Evolutionary conservation across 148 eudicot species (phyloP).

Genomic region (Nepenthes mirabilis): DNA sequence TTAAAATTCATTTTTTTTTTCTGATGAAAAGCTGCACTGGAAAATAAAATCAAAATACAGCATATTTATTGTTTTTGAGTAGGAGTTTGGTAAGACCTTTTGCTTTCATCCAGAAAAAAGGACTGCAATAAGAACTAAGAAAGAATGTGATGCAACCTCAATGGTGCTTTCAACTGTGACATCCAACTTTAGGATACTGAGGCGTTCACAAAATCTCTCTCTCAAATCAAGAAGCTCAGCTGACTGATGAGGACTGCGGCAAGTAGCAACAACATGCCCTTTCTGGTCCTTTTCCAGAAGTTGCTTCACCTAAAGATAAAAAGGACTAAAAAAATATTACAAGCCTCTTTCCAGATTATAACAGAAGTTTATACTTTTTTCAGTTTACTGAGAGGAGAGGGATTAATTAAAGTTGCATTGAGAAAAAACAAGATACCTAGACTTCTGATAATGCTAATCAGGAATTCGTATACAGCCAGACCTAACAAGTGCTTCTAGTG

Average conservation of each 20-base stretch:
- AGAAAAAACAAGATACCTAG: no score
- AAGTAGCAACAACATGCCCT: conserved; percentile 75
- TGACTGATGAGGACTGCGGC: conserved; percentile 65
- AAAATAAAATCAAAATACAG: neutral
- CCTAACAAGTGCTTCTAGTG: neutral
- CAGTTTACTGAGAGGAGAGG: no score
- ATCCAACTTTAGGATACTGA: conserved; percentile 59
- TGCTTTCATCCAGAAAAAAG: neutral
- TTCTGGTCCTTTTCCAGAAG: conserved; percentile 55
- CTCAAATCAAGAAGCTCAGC: conserved; percentile 61
- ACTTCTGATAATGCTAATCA: neutral
- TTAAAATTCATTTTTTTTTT: no score
- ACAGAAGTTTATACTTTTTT: no score
- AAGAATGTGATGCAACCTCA: conserved; percentile 32
- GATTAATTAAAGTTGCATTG: no score
- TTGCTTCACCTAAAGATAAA: conserved; percentile 49
- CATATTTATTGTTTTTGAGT: no score
- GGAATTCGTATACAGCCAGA: neutral
- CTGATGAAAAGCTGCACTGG: no score
- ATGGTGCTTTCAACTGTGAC: conserved; percentile 64
- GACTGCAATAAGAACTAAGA: neutral
- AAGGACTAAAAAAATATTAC: neutral
- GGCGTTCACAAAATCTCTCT: conserved; percentile 50
- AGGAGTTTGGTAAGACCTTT: neutral
- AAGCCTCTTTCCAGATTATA: no score